These are phyloP conservation scores for Poa pratensis DNA, from an alignment of 176 grass and related monocot species.

Conservation along the genomic window DNA sequence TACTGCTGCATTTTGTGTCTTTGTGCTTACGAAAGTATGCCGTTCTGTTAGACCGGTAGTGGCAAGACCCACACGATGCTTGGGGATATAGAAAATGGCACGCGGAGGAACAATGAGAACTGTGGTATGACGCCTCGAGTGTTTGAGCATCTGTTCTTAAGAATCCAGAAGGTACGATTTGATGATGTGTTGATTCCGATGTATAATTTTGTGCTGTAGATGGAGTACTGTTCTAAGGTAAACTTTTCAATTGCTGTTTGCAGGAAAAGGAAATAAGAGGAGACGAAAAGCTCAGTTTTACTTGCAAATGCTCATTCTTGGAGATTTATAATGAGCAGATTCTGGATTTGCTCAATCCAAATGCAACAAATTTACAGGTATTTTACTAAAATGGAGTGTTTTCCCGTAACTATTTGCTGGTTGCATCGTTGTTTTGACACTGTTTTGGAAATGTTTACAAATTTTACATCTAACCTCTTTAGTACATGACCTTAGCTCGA, in stretches of 20 bases:
- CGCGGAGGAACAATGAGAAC: constrained; percentile 81
- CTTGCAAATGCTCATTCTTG: constrained; percentile 95
- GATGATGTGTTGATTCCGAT: constrained; percentile 25
- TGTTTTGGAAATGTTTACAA: constrained; percentile 20
- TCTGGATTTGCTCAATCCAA: constrained; percentile 88
- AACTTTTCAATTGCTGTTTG: constrained; percentile 37
- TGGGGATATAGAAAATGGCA: constrained; percentile 95
- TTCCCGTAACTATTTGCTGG: constrained; percentile 2
- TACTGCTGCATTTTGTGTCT: constrained; percentile 8
- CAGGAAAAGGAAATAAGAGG: constrained; percentile 87
- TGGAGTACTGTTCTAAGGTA: constrained; percentile 9
- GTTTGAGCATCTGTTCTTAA: constrained; percentile 93
- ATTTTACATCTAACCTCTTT: constrained; percentile 17
- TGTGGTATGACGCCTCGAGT: constrained; percentile 99
- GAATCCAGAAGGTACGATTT: constrained; percentile 80
- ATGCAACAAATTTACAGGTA: constrained; percentile 87
- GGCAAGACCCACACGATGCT: constrained; percentile 99
- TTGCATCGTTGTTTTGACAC: constrained; percentile 2
- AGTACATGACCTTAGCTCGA: constrained; percentile 11
- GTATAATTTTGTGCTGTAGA: constrained; percentile 7
- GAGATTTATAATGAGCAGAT: constrained; percentile 99
- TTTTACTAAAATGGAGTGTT: constrained; percentile 11
- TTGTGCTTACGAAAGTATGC: neutral
- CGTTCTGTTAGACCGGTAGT: constrained; percentile 81
- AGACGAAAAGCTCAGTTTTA: constrained; percentile 91